Percentiles rank a stretch among this genome's conserved stretches.
Conservation (phyloP, 73 alveolate genomes). For the Durusdinium trenchii region DNA sequence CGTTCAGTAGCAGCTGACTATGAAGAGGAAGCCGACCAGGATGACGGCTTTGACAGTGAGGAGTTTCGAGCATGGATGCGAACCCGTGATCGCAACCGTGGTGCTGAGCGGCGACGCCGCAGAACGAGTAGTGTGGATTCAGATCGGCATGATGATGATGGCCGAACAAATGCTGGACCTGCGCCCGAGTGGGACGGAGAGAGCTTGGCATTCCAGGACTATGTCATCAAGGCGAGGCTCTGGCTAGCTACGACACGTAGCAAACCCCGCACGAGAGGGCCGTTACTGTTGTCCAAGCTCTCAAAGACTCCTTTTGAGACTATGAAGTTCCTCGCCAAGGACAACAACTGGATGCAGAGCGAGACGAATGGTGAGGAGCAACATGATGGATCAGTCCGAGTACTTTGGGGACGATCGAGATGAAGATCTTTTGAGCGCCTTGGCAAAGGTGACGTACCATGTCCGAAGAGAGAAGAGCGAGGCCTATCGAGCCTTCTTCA, state of each 20-base stretch:
- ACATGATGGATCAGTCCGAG: neutral
- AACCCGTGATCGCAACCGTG: neutral
- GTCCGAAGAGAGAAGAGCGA: neutral
- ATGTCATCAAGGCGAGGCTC: neutral
- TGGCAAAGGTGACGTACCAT: slow-evolving; percentile 8
- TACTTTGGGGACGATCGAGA: neutral
- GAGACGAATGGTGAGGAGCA: neutral
- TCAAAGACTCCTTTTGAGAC: neutral
- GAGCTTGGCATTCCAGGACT: neutral
- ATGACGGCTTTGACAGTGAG: neutral
- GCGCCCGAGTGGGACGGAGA: slow-evolving; percentile 3
- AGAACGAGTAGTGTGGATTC: neutral
- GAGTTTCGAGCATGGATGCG: neutral
- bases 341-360: neutral
- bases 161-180: neutral
- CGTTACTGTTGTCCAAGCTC: neutral
- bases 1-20: neutral
- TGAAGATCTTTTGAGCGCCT: neutral
- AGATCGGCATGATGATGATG: neutral
- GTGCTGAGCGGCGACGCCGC: neutral
- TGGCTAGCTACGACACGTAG: neutral
- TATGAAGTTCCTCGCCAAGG: slow-evolving; percentile 20
- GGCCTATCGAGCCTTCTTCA: neutral
- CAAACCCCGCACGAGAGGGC: neutral
- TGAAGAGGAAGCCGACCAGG: neutral